Evolutionary conservation across 1,139 yeast species (phyloP).

Genomic region (Hansenula lynferdii): DNA sequence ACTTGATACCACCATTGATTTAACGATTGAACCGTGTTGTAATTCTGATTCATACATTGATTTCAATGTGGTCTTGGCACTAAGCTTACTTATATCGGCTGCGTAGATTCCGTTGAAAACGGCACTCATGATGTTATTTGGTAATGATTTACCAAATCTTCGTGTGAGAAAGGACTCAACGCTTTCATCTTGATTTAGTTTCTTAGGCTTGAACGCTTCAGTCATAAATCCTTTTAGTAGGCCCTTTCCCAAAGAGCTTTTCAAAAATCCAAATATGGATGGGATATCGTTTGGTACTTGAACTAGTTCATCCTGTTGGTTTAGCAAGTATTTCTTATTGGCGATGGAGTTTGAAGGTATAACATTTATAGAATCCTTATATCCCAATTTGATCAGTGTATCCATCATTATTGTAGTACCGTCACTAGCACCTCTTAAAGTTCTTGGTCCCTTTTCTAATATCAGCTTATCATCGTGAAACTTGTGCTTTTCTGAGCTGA

Average conservation of each 20-base stretch:
- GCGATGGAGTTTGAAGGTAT: constrained; percentile 47
- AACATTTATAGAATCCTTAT: constrained; percentile 40
- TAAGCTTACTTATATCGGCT: constrained; percentile 66
- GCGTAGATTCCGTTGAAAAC: constrained; percentile 88
- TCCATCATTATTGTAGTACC: constrained; percentile 63
- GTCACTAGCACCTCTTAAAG: constrained; percentile 63
- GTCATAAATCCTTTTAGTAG: constrained; percentile 27
- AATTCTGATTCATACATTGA: constrained; percentile 50
- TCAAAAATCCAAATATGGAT: constrained; percentile 37
- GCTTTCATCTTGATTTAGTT: constrained; percentile 52
- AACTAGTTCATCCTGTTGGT: constrained; percentile 33
- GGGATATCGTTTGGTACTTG: constrained; percentile 48
- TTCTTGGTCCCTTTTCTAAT: constrained; percentile 73
- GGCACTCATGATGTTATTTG: constrained; percentile 73
- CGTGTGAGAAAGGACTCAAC: constrained; percentile 63
- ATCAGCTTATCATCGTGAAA: constrained; percentile 24
- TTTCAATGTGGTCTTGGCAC: constrained; percentile 57
- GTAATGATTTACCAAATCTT: constrained; percentile 58
- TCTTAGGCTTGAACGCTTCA: constrained; percentile 29
- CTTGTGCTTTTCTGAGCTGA: constrained; percentile 39
- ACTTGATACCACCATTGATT: constrained; percentile 25
- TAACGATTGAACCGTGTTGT: constrained; percentile 55
- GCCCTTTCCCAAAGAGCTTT: constrained; percentile 41
- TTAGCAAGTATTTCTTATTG: constrained; percentile 56
- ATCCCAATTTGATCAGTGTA: constrained; percentile 41